Percentiles rank a stretch among this genome's conserved stretches.
phyloP scores from a whole-genome alignment of 2,329 filamentous ascomycete genomes.

The Nothophaeocryptopus gaeumannii region DNA sequence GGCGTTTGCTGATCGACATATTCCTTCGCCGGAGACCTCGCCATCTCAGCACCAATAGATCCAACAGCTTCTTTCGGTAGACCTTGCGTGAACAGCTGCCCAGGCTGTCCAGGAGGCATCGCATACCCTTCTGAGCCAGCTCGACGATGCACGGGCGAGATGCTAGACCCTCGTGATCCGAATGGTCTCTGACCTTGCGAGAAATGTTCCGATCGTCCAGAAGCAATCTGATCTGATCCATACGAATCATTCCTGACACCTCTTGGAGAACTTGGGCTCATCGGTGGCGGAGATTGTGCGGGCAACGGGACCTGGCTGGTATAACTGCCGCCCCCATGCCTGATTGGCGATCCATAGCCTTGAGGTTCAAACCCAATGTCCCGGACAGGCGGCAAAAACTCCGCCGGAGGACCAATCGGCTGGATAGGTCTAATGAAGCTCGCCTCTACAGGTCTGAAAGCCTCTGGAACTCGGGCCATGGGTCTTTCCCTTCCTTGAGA shows the following conservation, averaged over 20 bases:
- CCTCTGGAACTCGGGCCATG: conserved; percentile 23
- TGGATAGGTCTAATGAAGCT: conserved; percentile 19
- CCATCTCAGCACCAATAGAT: conserved; percentile 23
- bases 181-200: conserved; percentile 11
- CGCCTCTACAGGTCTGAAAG: conserved; percentile 25
- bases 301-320: too few relatives aligned
- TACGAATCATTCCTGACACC: conserved; percentile 6
- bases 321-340: too few relatives aligned
- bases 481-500: conserved; percentile 14
- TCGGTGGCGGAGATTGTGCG: neutral
- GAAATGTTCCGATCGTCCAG: conserved; percentile 13
- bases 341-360: too few relatives aligned
- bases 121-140: neutral
- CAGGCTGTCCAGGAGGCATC: neutral
- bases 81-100: too few relatives aligned
- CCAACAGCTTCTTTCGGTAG: conserved; percentile 6
- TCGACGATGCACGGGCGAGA: conserved; percentile 19
- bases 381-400: too few relatives aligned
- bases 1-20: conserved; percentile 32
- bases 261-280: neutral
- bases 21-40: conserved; percentile 26
- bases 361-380: too few relatives aligned
- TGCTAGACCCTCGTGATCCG: conserved; percentile 6
- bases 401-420: conserved; percentile 22
- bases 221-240: conserved; percentile 3